Percentiles rank a stretch among this genome's conserved stretches.
phyloP scores from a whole-genome alignment of 1,139 yeast genomes.

The Taphrina wiesneri region DNA sequence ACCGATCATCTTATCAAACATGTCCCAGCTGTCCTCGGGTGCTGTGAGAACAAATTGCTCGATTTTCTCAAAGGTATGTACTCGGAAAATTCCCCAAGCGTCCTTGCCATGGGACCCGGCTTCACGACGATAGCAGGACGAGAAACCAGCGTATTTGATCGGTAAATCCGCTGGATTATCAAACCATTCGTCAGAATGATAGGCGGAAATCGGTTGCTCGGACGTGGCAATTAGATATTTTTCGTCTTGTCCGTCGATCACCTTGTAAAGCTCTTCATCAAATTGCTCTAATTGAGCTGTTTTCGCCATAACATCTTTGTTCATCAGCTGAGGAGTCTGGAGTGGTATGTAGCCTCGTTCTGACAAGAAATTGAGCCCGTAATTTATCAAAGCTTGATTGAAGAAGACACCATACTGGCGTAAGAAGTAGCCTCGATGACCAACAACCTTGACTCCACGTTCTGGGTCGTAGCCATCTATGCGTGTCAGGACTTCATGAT shows the following conservation, averaged over 20 bases:
- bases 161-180: constrained; percentile 96
- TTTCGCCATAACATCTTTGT: constrained; percentile 98
- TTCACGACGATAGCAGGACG: constrained; percentile 98
- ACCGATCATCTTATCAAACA: constrained; percentile 92
- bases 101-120: constrained; percentile 99
- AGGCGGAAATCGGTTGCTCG: constrained; percentile 98
- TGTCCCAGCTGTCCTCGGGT: constrained; percentile 97
- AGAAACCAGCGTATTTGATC: constrained; percentile 88
- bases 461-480: constrained; percentile 98
- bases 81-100: constrained; percentile 99
- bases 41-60: constrained; percentile 95
- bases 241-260: constrained; percentile 94
- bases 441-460: constrained; percentile 96
- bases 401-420: constrained; percentile 94
- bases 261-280: constrained; percentile 96
- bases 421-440: constrained; percentile 97
- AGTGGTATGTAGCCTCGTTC: constrained; percentile 80
- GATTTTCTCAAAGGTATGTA: constrained; percentile 95
- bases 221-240: constrained; percentile 97
- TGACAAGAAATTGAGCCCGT: constrained; percentile 83
- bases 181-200: constrained; percentile 97
- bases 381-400: constrained; percentile 96
- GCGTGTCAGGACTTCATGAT: constrained; percentile 91
- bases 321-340: constrained; percentile 99
- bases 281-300: constrained; percentile 98